Evolutionary conservation across 352 stramenopile genomes (phyloP), one percentile per base, ranked within the genome.

Genomic region (Phytophthora boehmeriae): DNA sequence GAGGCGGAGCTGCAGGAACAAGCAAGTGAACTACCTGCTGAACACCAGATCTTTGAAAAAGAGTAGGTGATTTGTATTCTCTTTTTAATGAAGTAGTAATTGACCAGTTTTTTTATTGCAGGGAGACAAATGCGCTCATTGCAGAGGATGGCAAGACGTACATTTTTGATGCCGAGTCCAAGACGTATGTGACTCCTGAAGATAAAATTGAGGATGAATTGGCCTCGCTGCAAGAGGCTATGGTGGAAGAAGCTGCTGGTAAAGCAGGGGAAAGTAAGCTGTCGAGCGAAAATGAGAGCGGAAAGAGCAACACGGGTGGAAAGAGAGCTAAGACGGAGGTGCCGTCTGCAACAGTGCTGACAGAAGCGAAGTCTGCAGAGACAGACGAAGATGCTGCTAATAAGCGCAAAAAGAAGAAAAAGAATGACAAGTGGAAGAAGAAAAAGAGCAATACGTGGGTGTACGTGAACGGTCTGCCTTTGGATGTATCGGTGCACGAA

Each of bases 401-500:
- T 45, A 90, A 88, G 59, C 65, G 57, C 17, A 93, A 85, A 45
- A 88, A 84, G 55, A 96, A 93, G 58, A 90, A 19, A 90, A 88
- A 96, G 32, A 89, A 70, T 27, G 80, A 95, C 19, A 88, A 90
- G 63, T 90, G 75, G 83, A 92, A 91, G 58, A 76, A 80, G 30
- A 84, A 73, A 48, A 97, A 97, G 73, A 80, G 65, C 4, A 95
- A 95, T 49, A 97, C 90, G 60, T 99, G 96, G 96, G 88, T 98
- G 17, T 99, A 99, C 61, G 84, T 99, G 25, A 97, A 96, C 32
- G 96, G 96, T 17, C 75, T 99, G 30, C 97, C 97, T n/a, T 58
- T 88, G 8, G 92, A 99, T 59, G 73, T 95, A 9, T 97, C 92
- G 10, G 71, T 92, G 25, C 73, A 98, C 51, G 96, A 99, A 75